Conservation (phyloP, 1,284 basidiomycete species). For the Papiliotrema fonsecae region DNA sequence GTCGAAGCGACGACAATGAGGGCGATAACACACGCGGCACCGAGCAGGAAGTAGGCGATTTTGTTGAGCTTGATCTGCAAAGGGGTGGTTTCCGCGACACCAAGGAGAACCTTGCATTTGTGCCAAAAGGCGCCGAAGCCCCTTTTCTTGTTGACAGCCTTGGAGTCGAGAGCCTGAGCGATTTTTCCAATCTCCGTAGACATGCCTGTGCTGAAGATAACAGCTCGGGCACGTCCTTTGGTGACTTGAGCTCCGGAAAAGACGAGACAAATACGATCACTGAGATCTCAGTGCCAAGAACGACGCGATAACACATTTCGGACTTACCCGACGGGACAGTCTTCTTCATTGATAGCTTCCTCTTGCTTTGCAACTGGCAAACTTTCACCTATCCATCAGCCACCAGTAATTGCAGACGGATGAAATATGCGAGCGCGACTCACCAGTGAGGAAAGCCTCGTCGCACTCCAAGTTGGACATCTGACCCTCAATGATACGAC, state of each 20-base stretch:
- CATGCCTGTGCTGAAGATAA: constrained; percentile 63
- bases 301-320: background rate
- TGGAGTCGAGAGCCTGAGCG: constrained; percentile 51
- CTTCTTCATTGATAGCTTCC: constrained; percentile 46
- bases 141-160: constrained; percentile 41
- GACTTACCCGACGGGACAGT: constrained; percentile 52
- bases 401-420: background rate
- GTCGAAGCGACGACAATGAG: constrained; percentile 59
- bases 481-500: constrained; percentile 50
- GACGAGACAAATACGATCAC: constrained; percentile 44
- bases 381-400: constrained; percentile 36
- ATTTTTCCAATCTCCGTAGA: constrained; percentile 62
- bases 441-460: constrained; percentile 66
- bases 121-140: constrained; percentile 44
- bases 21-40: constrained; percentile 55
- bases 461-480: constrained; percentile 56
- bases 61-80: constrained; percentile 60
- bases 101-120: constrained; percentile 47
- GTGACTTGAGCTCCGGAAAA: constrained; percentile 61
- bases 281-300: constrained; percentile 46
- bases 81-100: constrained; percentile 54
- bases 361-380: constrained; percentile 61
- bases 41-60: constrained; percentile 60
- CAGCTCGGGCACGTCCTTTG: constrained; percentile 60
- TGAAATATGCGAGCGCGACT: constrained; percentile 38